phyloP scores from a whole-genome alignment of 2,329 filamentous ascomycete genomes.

The Xylaria sp. region DNA sequence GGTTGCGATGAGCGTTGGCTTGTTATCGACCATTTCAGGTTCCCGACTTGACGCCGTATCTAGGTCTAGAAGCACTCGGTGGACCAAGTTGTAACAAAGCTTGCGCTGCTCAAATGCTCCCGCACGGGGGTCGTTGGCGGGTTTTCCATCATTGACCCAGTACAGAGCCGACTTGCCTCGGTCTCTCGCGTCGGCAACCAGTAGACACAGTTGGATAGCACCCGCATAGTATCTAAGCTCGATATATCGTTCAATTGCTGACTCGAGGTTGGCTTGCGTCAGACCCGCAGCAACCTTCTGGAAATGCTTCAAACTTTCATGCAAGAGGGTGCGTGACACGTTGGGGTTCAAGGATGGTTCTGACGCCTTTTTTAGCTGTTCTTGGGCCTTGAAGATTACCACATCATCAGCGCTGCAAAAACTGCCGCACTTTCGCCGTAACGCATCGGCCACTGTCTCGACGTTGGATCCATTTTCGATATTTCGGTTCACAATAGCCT shows the following conservation, averaged over 20 bases:
- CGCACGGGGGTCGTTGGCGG: constrained; percentile 74
- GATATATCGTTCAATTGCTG: constrained; percentile 82
- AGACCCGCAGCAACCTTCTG: constrained; percentile 87
- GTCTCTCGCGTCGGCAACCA: constrained; percentile 85
- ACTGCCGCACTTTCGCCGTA: constrained; percentile 90
- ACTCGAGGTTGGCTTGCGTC: constrained; percentile 80
- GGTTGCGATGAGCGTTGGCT: constrained; percentile 77
- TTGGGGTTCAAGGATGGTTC: constrained; percentile 82
- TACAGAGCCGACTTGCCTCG: constrained; percentile 84
- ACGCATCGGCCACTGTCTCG: constrained; percentile 94
- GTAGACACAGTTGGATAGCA: constrained; percentile 86
- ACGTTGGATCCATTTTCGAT: constrained; percentile 97
- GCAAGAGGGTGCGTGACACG: constrained; percentile 79
- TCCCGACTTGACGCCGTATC: constrained; percentile 76
- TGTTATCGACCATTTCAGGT: constrained; percentile 80
- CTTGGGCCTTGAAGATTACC: constrained; percentile 97
- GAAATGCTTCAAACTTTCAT: constrained; percentile 89
- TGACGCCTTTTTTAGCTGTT: constrained; percentile 87
- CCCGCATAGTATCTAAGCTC: constrained; percentile 90
- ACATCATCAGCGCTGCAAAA: constrained; percentile 99
- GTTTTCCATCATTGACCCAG: constrained; percentile 88
- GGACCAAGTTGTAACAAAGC: constrained; percentile 86
- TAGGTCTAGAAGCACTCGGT: constrained; percentile 79
- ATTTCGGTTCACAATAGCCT: constrained; percentile 97
- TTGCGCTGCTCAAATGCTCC: constrained; percentile 76